Evolutionary conservation across 1,284 basidiomycete species (phyloP), one percentile per base, ranked within the genome.

Genomic region (Melampsora occidentalis): DNA sequence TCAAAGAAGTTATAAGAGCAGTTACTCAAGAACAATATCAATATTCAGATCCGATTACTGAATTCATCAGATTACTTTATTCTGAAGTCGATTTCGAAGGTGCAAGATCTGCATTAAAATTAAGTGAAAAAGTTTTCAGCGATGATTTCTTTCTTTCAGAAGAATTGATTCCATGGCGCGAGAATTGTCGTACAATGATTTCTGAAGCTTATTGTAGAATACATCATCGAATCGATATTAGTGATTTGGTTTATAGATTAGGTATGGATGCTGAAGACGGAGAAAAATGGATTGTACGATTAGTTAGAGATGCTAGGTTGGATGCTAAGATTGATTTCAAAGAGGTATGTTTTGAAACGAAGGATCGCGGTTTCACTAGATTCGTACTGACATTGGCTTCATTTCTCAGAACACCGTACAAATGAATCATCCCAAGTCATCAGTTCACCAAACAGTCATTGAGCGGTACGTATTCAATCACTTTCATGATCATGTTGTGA

Each of bases 281-380:
- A 76, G 96, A 98, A 83, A 97, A 97, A 84, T 99, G 96, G 96
- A 96, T 99, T 79, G 96, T 97, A 81, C 97, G 97, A 86, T 90
- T 98, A 77, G 96, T 98, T 81, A 89, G 94, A 68, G 97, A 98
- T 84, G 97, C 95, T 33, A 89, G 93, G 75, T 93, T 97, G 88
- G 94, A 99, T 81, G 94, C 94, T 76, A 97, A 97, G 86, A 97
- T 98, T 80, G 95, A 98, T 84, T 87, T 97, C 67, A 93, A 96
- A 85, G 93, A 94, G 48, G 72, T 76, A 12, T 31, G 59, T 69
- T 25, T 28, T 57, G n/a, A 2, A 28, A 9, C 3, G n/a, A 22
- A 5, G 9, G 2, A 57, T 57, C 28, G 2, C 5, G 2, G 5
- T 63, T 16, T 63, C 2, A 9, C 7, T 20, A 14, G 62, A 20